A percentile compares a stretch with the other conserved stretches of the same genome.
These are phyloP conservation scores for Pseudogymnoascus sp. DNA, from an alignment of 2,329 filamentous ascomycete genomes.

Conservation along the genomic window DNA sequence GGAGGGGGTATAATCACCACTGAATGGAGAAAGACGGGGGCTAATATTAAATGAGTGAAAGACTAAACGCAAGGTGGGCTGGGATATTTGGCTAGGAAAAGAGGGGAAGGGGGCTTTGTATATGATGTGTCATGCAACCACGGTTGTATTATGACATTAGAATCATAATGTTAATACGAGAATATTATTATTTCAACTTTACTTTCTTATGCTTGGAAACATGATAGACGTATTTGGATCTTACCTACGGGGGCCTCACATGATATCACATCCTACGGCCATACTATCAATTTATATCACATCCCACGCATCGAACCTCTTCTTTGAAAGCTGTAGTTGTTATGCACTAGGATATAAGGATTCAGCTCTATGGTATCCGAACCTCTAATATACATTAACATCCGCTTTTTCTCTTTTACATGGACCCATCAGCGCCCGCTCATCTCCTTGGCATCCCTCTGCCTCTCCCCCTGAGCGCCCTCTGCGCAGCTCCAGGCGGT, in stretches of 20 bases:
- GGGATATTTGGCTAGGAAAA: background rate
- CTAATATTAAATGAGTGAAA: constrained; percentile 20
- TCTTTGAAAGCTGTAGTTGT: background rate
- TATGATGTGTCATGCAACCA: background rate
- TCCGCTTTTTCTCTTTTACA: constrained; percentile 10
- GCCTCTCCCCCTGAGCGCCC: constrained; percentile 74
- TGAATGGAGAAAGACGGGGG: constrained; percentile 10
- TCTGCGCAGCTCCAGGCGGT: constrained; percentile 76
- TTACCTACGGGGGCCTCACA: no score
- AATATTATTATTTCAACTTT: background rate
- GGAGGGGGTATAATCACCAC: constrained; percentile 6
- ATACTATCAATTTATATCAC: background rate
- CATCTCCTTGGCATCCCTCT: constrained; percentile 82
- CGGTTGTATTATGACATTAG: background rate
- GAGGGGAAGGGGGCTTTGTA: background rate
- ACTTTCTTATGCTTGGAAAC: background rate
- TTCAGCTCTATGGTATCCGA: constrained; percentile 8
- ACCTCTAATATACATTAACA: constrained; percentile 10
- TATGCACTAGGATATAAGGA: constrained; percentile 7
- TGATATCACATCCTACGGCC: no score
- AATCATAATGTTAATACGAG: constrained; percentile 3
- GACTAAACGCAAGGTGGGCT: constrained; percentile 9
- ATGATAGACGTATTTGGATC: constrained; percentile 6
- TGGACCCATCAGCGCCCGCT: background rate
- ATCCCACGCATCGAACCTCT: background rate